Conservation (phyloP, 1,139 yeast species). For the Sugiyamaella castrensis region DNA sequence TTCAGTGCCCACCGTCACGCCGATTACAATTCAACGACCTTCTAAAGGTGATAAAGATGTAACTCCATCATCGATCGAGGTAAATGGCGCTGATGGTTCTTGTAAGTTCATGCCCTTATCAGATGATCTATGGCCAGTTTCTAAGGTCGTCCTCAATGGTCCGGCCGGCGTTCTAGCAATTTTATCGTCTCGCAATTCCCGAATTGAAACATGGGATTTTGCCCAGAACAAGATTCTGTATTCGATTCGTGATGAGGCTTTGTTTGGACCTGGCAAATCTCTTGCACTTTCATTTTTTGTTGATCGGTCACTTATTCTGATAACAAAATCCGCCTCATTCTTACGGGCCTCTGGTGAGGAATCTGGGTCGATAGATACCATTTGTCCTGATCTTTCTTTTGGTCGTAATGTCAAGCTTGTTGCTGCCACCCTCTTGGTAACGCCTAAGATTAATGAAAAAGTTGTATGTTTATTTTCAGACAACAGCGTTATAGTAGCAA, state of each 20-base stretch:
- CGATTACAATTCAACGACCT: slow-evolving; percentile 33
- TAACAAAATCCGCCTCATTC: slow-evolving; percentile 22
- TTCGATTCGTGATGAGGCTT: slow-evolving; percentile 14
- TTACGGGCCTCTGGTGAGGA: background rate
- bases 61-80: slow-evolving; percentile 1
- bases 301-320: slow-evolving; percentile 21
- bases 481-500: slow-evolving; percentile 58
- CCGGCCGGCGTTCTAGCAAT: slow-evolving; percentile 60
- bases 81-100: slow-evolving; percentile 39
- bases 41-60: background rate
- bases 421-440: slow-evolving; percentile 54
- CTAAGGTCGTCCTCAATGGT: slow-evolving; percentile 56
- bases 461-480: slow-evolving; percentile 55
- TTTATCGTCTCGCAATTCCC: slow-evolving; percentile 39
- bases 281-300: slow-evolving; percentile 28
- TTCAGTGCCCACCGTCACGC: slow-evolving; percentile 6
- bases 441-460: slow-evolving; percentile 76
- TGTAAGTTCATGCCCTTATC: slow-evolving; percentile 37
- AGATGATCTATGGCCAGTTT: slow-evolving; percentile 64
- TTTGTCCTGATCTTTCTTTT: slow-evolving; percentile 11
- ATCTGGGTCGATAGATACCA: slow-evolving; percentile 11
- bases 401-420: slow-evolving; percentile 32
- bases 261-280: slow-evolving; percentile 5
- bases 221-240: slow-evolving; percentile 36
- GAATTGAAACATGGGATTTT: slow-evolving; percentile 27